A percentile compares a stretch with the other conserved stretches of the same genome.
These are phyloP conservation scores for Nakataea oryzae DNA, from an alignment of 2,329 filamentous ascomycete species.

Conservation along the genomic window DNA sequence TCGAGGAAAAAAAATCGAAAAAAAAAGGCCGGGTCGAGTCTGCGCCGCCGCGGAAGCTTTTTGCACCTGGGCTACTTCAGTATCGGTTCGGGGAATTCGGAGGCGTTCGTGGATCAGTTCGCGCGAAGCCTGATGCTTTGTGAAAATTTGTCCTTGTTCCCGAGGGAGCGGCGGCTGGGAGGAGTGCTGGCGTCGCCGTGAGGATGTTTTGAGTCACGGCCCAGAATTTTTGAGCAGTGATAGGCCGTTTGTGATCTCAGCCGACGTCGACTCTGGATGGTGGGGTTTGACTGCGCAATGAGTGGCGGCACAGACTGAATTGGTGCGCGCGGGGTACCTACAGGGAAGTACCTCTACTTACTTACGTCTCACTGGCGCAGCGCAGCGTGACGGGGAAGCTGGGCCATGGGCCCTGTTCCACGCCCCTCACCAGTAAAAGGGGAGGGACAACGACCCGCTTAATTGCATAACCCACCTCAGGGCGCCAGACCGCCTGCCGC, in stretches of 20 bases:
- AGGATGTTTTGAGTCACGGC: neutral
- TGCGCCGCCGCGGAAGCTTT: neutral
- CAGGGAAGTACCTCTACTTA: too few relatives aligned
- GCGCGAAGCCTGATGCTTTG: neutral
- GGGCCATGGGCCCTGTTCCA: neutral
- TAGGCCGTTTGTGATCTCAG: conserved; percentile 1
- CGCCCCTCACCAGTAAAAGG: neutral
- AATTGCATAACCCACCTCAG: neutral
- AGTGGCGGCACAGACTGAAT: neutral
- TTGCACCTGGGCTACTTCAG: conserved; percentile 4
- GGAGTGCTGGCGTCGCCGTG: neutral
- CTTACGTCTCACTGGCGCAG: too few relatives aligned
- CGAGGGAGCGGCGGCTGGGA: neutral
- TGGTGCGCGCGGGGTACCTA: neutral
- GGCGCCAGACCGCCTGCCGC: too few relatives aligned
- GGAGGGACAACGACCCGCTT: neutral
- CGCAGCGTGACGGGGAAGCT: neutral
- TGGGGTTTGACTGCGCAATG: neutral
- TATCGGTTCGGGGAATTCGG: conserved; percentile 4
- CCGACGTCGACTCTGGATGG: conserved; percentile 1
- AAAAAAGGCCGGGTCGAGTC: neutral
- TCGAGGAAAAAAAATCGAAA: conserved; percentile 8
- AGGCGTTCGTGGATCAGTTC: neutral
- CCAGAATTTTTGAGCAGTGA: conserved; percentile 1
- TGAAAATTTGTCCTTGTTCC: neutral